These are phyloP conservation scores for Solanum lycopersicoides DNA, from an alignment of 257 asterid genomes.

Conservation along the genomic window DNA sequence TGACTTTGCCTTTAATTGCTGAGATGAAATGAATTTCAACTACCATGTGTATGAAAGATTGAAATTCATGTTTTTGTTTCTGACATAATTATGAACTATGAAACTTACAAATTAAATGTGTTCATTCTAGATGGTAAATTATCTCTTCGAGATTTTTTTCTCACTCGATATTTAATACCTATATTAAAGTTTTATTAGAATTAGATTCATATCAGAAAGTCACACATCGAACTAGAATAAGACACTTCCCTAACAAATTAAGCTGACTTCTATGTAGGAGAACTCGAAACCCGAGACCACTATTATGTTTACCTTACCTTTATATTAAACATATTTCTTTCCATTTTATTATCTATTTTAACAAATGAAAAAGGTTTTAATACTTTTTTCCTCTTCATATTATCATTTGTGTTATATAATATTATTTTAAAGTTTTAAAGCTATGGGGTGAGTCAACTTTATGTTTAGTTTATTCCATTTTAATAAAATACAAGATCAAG, in stretches of 20 bases:
- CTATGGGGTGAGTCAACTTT: not conserved
- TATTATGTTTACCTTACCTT: too few relatives aligned
- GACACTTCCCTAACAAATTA: too few relatives aligned
- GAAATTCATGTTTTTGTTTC: not conserved
- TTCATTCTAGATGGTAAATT: not conserved
- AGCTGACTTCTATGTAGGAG: too few relatives aligned
- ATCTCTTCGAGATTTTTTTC: not conserved
- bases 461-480: not conserved
- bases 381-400: not conserved
- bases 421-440: not conserved
- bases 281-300: too few relatives aligned
- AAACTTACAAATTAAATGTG: not conserved
- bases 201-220: too few relatives aligned
- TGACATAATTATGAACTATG: not conserved
- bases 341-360: not conserved
- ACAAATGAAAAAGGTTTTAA: too few relatives aligned
- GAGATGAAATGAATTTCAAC: not conserved
- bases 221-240: too few relatives aligned
- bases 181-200: too few relatives aligned
- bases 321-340: not conserved
- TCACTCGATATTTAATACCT: accelerated
- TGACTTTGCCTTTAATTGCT: not conserved
- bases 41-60: not conserved
- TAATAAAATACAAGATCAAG: not conserved
- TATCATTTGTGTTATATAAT: not conserved